Conservation (phyloP, 1,284 basidiomycete genomes). For the Xerocomus amazonicus region DNA sequence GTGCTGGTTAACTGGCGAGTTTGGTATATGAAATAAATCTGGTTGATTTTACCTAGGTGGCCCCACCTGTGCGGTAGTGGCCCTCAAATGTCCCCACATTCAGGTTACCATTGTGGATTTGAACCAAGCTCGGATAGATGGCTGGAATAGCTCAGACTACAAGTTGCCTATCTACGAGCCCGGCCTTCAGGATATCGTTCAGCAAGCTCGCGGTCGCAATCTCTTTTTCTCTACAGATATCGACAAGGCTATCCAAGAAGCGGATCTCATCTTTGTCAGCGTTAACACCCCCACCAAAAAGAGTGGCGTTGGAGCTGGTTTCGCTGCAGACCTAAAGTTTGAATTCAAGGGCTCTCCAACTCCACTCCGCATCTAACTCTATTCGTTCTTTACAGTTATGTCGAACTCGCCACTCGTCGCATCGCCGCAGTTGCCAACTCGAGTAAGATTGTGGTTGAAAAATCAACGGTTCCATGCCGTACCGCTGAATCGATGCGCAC, state of each 20-base stretch:
- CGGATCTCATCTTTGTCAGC: slow-evolving; percentile 86
- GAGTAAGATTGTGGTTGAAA: slow-evolving; percentile 98
- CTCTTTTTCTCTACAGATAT: slow-evolving; percentile 97
- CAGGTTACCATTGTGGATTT: slow-evolving; percentile 96
- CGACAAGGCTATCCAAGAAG: slow-evolving; percentile 88
- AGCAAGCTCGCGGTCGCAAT: slow-evolving; percentile 85
- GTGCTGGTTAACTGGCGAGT: slow-evolving; percentile 23
- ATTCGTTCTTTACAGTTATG: slow-evolving; percentile 60
- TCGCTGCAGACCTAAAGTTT: slow-evolving; percentile 96
- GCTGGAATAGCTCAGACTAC: slow-evolving; percentile 86
- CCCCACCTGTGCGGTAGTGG: slow-evolving; percentile 93
- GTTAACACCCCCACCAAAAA: slow-evolving; percentile 99
- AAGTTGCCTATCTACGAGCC: slow-evolving; percentile 94
- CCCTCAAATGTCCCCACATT: slow-evolving; percentile 93
- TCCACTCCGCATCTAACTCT: slow-evolving; percentile 1
- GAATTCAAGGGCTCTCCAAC: slow-evolving; percentile 26
- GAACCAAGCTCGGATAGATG: slow-evolving; percentile 91
- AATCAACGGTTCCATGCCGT: slow-evolving; percentile 97
- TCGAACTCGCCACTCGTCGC: slow-evolving; percentile 93
- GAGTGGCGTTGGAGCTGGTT: slow-evolving; percentile 94
- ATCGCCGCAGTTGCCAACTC: slow-evolving; percentile 90
- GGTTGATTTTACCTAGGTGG: slow-evolving; percentile 53
- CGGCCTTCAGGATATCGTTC: slow-evolving; percentile 92
- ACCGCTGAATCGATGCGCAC: slow-evolving; percentile 99
- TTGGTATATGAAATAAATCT: slow-evolving; percentile 7